These are phyloP conservation scores for Albugo laibachii DNA, from an alignment of 352 stramenopile species.

Conservation along the genomic window DNA sequence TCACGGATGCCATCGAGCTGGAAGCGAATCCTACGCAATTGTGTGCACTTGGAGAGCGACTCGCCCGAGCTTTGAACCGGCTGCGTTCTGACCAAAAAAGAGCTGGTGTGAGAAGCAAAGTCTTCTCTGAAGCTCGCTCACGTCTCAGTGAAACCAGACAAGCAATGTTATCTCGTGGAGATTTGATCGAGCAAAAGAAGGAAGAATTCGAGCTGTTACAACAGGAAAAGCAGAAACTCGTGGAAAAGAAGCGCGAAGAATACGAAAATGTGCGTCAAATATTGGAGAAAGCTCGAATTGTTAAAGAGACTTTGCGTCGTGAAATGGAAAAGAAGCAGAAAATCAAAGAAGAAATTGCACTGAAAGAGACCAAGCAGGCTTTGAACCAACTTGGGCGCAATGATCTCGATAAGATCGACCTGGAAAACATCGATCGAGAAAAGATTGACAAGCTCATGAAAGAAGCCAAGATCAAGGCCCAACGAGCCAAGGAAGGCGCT, in stretches of 20 bases:
- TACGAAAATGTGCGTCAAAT: constrained; percentile 47
- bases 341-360: constrained; percentile 90
- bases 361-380: constrained; percentile 77
- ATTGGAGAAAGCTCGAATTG: constrained; percentile 57
- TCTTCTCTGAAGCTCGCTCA: constrained; percentile 64
- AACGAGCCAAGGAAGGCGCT: constrained; percentile 89
- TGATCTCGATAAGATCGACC: constrained; percentile 39
- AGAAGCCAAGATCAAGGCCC: constrained; percentile 87
- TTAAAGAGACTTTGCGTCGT: constrained; percentile 54
- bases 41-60: constrained; percentile 41
- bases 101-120: constrained; percentile 14
- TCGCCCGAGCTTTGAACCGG: constrained; percentile 36
- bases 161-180: constrained; percentile 78
- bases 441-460: constrained; percentile 33
- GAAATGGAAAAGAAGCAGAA: constrained; percentile 90
- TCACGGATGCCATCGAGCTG: constrained; percentile 59
- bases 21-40: constrained; percentile 62
- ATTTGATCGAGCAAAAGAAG: constrained; percentile 93
- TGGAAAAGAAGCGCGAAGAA: constrained; percentile 68
- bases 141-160: constrained; percentile 54
- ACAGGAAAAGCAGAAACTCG: constrained; percentile 79
- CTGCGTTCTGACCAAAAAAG: constrained; percentile 10
- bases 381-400: constrained; percentile 59
- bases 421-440: constrained; percentile 63
- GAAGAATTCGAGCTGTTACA: constrained; percentile 89